phyloP scores from a whole-genome alignment of 768 basidiomycete species.

The Phaeolepiota aurea region DNA sequence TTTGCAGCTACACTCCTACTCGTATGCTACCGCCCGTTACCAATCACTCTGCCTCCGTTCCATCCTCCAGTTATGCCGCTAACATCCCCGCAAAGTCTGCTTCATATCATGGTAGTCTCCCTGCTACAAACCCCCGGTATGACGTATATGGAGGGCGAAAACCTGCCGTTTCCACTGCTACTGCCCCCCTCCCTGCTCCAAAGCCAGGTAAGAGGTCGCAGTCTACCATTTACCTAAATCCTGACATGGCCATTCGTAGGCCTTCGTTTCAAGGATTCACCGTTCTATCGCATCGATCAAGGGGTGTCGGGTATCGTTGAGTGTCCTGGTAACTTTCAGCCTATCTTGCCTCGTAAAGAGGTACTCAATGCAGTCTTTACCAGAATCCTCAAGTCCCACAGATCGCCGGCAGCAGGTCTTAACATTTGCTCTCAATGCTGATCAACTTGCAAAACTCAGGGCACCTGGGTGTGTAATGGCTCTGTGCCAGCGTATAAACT shows the following conservation, averaged over 20 bases:
- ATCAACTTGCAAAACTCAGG: slow-evolving; percentile 55
- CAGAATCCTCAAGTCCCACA: slow-evolving; percentile 66
- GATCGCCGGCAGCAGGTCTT: slow-evolving; percentile 64
- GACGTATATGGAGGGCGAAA: slow-evolving; percentile 61
- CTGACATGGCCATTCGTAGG: slow-evolving; percentile 23
- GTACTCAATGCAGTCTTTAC: slow-evolving; percentile 3
- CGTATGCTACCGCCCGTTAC: not conserved
- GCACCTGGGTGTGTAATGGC: slow-evolving; percentile 38
- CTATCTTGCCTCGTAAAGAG: slow-evolving; percentile 1
- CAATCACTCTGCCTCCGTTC: not conserved
- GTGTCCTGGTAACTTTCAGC: slow-evolving; percentile 56
- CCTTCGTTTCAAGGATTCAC: slow-evolving; percentile 74
- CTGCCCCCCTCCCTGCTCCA: slow-evolving; percentile 20
- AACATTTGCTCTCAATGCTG: slow-evolving; percentile 55
- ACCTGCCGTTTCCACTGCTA: slow-evolving; percentile 22
- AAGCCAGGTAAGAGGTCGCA: slow-evolving; percentile 9
- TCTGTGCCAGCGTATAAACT: not conserved
- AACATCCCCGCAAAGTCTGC: slow-evolving; percentile 13
- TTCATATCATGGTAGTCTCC: slow-evolving; percentile 19
- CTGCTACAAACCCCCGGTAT: slow-evolving; percentile 38
- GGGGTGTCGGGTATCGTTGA: slow-evolving; percentile 56
- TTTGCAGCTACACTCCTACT: slow-evolving; percentile 3
- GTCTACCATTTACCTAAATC: no score
- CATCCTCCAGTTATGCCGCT: not conserved
- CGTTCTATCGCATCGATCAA: slow-evolving; percentile 67